Percentiles rank a stretch among this genome's conserved stretches.
phyloP scores from a whole-genome alignment of 1,139 yeast species.

The Candida glucosophila region DNA sequence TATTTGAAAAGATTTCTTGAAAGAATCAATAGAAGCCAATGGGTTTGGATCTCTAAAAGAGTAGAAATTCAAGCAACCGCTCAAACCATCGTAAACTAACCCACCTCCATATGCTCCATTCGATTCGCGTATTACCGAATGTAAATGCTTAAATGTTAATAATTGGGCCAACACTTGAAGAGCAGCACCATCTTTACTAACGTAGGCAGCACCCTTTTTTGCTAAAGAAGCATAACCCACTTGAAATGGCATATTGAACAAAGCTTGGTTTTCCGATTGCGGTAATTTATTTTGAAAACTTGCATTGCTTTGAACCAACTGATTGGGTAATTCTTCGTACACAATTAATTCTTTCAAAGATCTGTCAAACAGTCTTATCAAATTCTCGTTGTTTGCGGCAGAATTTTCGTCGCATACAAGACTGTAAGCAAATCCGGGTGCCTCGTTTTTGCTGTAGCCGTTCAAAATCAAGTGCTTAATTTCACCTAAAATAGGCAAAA shows the following conservation, averaged over 20 bases:
- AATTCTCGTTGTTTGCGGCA: constrained; percentile 31
- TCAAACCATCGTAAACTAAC: constrained; percentile 70
- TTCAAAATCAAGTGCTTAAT: constrained; percentile 39
- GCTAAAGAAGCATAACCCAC: constrained; percentile 78
- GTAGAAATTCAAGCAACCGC: constrained; percentile 73
- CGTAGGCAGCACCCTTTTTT: constrained; percentile 58
- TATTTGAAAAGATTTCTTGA: constrained; percentile 47
- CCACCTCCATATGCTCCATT: constrained; percentile 99
- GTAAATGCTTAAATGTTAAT: constrained; percentile 75
- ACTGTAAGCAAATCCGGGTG: constrained; percentile 39
- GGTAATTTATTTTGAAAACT: constrained; percentile 7
- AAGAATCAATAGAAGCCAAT: constrained; percentile 53
- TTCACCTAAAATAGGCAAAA: constrained; percentile 56
- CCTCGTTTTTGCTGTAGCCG: constrained; percentile 6
- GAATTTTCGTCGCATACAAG: constrained; percentile 49
- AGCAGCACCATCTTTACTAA: constrained; percentile 71
- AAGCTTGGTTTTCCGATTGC: constrained; percentile 18
- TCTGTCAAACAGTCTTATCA: constrained; percentile 28
- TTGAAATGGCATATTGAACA: constrained; percentile 76
- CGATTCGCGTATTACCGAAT: constrained; percentile 84
- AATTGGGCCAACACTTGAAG: constrained; percentile 76
- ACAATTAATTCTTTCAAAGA: neutral
- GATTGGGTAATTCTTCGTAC: neutral
- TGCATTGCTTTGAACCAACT: constrained; percentile 2
- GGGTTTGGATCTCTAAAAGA: constrained; percentile 95